These are phyloP conservation scores for Pythium aphanidermatum DNA, from an alignment of 352 stramenopile genomes.

Conservation along the genomic window DNA sequence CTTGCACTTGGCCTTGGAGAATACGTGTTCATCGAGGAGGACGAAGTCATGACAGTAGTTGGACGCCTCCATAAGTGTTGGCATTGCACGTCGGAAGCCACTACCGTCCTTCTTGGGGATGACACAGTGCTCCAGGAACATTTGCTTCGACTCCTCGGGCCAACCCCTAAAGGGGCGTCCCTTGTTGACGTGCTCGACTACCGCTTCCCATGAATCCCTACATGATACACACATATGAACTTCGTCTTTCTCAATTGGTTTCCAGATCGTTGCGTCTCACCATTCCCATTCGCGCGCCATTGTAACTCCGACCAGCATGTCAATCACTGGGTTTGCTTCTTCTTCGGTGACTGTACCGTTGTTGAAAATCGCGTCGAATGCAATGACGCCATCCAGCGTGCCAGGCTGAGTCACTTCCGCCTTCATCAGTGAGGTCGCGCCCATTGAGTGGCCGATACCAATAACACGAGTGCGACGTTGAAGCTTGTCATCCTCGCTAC, in stretches of 20 bases:
- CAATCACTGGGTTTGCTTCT: not conserved
- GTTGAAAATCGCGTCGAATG: conserved; percentile 42
- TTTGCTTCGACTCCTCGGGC: not conserved
- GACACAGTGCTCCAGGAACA: conserved; percentile 2
- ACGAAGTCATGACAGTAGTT: conserved; percentile 3
- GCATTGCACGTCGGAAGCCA: not conserved
- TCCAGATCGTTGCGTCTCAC: not conserved
- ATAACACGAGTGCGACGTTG: conserved; percentile 21
- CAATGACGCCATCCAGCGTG: conserved; percentile 42
- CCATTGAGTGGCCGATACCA: conserved; percentile 46
- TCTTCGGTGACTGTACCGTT: not conserved
- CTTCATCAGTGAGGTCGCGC: conserved; percentile 27
- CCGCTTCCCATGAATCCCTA: conserved; percentile 3
- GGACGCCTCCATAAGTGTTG: not conserved
- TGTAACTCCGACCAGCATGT: not conserved
- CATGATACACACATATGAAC: not conserved
- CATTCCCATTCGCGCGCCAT: conserved; percentile 1
- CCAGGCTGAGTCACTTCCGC: conserved; percentile 30
- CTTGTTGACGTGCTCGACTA: conserved; percentile 1
- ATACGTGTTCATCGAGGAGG: not conserved
- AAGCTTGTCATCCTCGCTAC: conserved; percentile 2
- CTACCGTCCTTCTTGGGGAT: not conserved
- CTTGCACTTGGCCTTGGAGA: not conserved
- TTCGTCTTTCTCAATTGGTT: too few species aligned
- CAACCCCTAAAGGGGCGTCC: not conserved